Conservation (phyloP, 2,329 filamentous ascomycete genomes). For the Didymella pomorum region DNA sequence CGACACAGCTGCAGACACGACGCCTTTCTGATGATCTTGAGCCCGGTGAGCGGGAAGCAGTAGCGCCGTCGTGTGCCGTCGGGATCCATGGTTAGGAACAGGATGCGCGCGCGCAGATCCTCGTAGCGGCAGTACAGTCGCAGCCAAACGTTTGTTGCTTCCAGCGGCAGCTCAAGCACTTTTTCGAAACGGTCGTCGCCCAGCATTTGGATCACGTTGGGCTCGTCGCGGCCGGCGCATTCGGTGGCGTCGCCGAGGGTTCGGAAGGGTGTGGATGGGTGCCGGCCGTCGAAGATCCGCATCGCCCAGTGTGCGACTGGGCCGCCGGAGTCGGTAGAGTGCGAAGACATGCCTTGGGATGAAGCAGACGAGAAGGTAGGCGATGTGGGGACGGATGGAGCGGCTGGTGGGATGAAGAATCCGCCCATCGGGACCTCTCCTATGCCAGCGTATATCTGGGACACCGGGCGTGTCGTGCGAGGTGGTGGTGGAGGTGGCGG, state of each 20-base stretch:
- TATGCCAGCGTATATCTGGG: constrained; percentile 31
- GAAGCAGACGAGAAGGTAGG: constrained; percentile 55
- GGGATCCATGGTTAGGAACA: constrained; percentile 58
- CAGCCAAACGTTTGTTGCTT: constrained; percentile 56
- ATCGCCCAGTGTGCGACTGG: constrained; percentile 54
- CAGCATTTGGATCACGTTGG: constrained; percentile 45
- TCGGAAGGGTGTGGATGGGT: constrained; percentile 50
- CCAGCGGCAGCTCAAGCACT: constrained; percentile 56
- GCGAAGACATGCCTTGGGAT: constrained; percentile 51
- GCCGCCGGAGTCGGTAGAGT: constrained; percentile 45
- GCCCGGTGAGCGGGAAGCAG: constrained; percentile 60
- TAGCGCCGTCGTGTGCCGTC: constrained; percentile 53
- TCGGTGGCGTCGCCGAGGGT: constrained; percentile 43
- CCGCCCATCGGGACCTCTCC: constrained; percentile 38
- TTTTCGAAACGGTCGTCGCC: constrained; percentile 53
- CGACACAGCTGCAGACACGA: constrained; percentile 54
- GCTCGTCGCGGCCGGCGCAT: constrained; percentile 49
- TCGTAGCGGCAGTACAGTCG: constrained; percentile 61
- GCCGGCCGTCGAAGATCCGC: constrained; percentile 54
- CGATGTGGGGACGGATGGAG: constrained; percentile 52
- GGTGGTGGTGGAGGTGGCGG: constrained; percentile 24
- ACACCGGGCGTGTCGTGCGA: constrained; percentile 16
- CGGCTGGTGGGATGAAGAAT: constrained; percentile 43
- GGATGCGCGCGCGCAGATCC: constrained; percentile 62
- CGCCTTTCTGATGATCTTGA: constrained; percentile 53